phyloP scores from a whole-genome alignment of 768 basidiomycete genomes.

The Postia placenta region DNA sequence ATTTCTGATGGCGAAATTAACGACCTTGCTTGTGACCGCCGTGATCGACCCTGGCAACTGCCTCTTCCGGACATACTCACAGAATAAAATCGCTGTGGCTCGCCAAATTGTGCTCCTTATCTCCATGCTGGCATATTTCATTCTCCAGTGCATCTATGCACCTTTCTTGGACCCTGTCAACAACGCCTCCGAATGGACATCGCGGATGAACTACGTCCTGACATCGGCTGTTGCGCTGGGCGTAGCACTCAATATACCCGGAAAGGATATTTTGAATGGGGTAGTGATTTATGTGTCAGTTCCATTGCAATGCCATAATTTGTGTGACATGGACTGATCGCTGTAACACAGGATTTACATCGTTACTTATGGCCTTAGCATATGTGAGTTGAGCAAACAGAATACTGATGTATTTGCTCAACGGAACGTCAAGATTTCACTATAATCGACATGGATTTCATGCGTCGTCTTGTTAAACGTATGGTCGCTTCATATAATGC shows the following conservation, averaged over 20 bases:
- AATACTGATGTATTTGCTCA: slow-evolving; percentile 6
- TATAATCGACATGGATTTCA: slow-evolving; percentile 44
- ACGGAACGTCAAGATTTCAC: slow-evolving; percentile 47
- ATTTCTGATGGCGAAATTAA: slow-evolving; percentile 67
- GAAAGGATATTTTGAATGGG: slow-evolving; percentile 48
- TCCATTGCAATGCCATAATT: not conserved
- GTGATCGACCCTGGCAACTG: slow-evolving; percentile 70
- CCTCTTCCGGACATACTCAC: slow-evolving; percentile 50
- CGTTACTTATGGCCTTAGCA: slow-evolving; percentile 60
- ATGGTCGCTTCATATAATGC: slow-evolving; percentile 14
- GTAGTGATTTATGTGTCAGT: slow-evolving; percentile 62
- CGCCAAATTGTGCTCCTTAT: slow-evolving; percentile 58
- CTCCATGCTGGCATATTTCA: slow-evolving; percentile 53
- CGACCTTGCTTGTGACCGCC: slow-evolving; percentile 57
- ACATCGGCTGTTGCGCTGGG: slow-evolving; percentile 59
- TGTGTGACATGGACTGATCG: slow-evolving; percentile 3
- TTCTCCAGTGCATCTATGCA: slow-evolving; percentile 50
- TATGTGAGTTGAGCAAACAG: slow-evolving; percentile 39
- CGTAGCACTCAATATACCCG: slow-evolving; percentile 55
- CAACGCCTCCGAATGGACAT: slow-evolving; percentile 73
- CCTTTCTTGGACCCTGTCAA: slow-evolving; percentile 67
- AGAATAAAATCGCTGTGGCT: slow-evolving; percentile 45
- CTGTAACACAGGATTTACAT: slow-evolving; percentile 34
- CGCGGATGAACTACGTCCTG: slow-evolving; percentile 61
- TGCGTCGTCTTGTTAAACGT: slow-evolving; percentile 61